Percentiles rank a stretch among this genome's conserved stretches.
Conservation (phyloP, 2,329 filamentous ascomycete species). For the Simplicillium aogashimaense region DNA sequence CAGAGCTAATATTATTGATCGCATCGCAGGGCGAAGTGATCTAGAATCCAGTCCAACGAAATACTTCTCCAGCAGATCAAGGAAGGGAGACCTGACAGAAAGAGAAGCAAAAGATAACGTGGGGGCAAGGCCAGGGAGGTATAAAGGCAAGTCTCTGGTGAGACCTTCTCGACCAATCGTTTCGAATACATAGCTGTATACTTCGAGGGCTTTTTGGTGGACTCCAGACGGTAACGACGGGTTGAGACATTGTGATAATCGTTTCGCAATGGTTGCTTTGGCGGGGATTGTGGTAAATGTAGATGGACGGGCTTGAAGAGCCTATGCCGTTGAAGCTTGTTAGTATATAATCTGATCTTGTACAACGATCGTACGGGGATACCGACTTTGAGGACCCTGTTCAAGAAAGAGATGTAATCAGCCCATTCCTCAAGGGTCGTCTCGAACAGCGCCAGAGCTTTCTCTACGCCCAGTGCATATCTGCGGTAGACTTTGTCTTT, state of each 20-base stretch:
- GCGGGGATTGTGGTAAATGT: constrained; percentile 66
- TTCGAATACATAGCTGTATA: constrained; percentile 83
- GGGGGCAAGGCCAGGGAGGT: constrained; percentile 79
- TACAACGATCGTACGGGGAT: neutral
- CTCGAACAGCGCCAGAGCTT: constrained; percentile 82
- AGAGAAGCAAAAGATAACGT: constrained; percentile 92
- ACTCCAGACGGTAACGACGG: constrained; percentile 89
- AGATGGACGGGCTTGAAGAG: constrained; percentile 75
- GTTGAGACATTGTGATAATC: constrained; percentile 90
- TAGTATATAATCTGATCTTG: neutral
- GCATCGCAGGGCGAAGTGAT: constrained; percentile 76
- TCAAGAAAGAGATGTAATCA: constrained; percentile 96
- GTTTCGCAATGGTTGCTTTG: constrained; percentile 75
- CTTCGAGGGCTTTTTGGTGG: constrained; percentile 92
- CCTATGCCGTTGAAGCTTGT: constrained; percentile 36
- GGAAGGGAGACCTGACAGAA: constrained; percentile 75
- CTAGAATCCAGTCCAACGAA: constrained; percentile 62
- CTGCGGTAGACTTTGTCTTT: constrained; percentile 69
- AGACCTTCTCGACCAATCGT: constrained; percentile 74
- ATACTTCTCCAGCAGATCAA: constrained; percentile 73
- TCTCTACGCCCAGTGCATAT: constrained; percentile 82
- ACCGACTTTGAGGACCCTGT: constrained; percentile 73
- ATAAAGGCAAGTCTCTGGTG: constrained; percentile 73
- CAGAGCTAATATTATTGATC: constrained; percentile 80
- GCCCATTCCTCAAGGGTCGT: constrained; percentile 96